These are phyloP conservation scores for Ganoderma meredithae DNA, from an alignment of 1,284 basidiomycete species.

Conservation along the genomic window DNA sequence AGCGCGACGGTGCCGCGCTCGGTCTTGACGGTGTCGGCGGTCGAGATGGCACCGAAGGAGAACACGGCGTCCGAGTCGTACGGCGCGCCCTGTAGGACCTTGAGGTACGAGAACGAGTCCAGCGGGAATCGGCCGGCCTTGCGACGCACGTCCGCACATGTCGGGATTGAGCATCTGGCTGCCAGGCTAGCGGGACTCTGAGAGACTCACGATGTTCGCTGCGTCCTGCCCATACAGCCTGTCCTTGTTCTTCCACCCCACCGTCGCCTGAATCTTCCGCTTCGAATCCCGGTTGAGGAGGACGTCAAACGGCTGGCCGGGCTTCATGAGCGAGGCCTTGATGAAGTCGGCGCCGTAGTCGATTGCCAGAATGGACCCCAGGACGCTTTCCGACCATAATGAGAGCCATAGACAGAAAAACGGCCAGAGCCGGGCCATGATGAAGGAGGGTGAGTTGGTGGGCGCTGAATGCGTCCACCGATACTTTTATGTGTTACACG, in stretches of 20 bases:
- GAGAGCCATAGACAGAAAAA: conserved; percentile 37
- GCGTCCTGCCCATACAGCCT: conserved; percentile 91
- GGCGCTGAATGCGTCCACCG: conserved; percentile 15
- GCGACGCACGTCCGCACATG: not conserved
- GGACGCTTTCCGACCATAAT: conserved; percentile 39
- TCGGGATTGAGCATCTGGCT: not conserved
- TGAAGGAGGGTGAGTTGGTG: conserved; percentile 24
- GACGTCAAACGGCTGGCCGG: conserved; percentile 96
- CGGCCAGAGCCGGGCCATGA: conserved; percentile 32
- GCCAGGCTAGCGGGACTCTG: conserved; percentile 18
- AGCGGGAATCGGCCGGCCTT: conserved; percentile 91
- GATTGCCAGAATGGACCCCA: conserved; percentile 84
- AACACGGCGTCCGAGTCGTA: conserved; percentile 66
- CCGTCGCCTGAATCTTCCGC: conserved; percentile 90
- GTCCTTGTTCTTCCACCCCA: conserved; percentile 90
- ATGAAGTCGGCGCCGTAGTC: conserved; percentile 98
- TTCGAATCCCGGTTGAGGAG: conserved; percentile 97
- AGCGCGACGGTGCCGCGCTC: conserved; percentile 67
- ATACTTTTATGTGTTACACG: conserved; percentile 33
- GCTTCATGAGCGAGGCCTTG: conserved; percentile 96
- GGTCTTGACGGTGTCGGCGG: conserved; percentile 65
- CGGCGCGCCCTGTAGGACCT: conserved; percentile 85
- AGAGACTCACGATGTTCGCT: conserved; percentile 76
- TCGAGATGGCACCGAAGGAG: conserved; percentile 73
- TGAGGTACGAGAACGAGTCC: conserved; percentile 88